Evolutionary conservation across 2,329 filamentous ascomycete genomes (phyloP).

Genomic region (Penicillium sp.): DNA sequence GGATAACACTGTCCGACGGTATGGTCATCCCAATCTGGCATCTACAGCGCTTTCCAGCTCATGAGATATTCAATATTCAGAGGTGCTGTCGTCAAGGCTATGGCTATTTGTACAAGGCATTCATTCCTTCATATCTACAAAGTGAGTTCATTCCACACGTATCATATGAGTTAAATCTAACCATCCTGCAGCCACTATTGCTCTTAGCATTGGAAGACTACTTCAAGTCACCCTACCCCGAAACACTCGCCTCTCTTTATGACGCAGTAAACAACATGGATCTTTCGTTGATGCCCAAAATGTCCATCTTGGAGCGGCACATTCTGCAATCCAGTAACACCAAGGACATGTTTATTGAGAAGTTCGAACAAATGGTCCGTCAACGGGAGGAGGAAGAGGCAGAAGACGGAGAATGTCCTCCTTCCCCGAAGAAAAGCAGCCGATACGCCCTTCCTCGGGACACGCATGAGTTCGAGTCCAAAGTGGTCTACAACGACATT

Average conservation of each 20-base stretch:
- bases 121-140: constrained; percentile 99
- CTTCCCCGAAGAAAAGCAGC: constrained; percentile 59
- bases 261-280: constrained; percentile 97
- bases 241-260: constrained; percentile 86
- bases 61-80: constrained; percentile 49
- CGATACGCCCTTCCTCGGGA: constrained; percentile 81
- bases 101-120: constrained; percentile 98
- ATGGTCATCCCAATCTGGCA: constrained; percentile 20
- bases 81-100: constrained; percentile 93
- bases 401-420: constrained; percentile 37
- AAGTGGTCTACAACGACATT: constrained; percentile 93
- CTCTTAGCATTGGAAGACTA: constrained; percentile 93
- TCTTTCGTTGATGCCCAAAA: constrained; percentile 83
- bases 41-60: background rate
- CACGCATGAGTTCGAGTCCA: constrained; percentile 96
- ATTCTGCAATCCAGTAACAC: constrained; percentile 88
- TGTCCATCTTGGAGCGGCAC: constrained; percentile 80
- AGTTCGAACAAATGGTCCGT: constrained; percentile 92
- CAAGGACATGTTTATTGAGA: constrained; percentile 95
- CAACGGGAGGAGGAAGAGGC: constrained; percentile 65
- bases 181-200: constrained; percentile 68
- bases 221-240: constrained; percentile 85
- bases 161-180: constrained; percentile 13
- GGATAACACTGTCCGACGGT: constrained; percentile 82
- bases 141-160: constrained; percentile 46